Base-by-base conservation (phyloP, 169 alveolate species). In the Cryptosporidium muris region DNA sequence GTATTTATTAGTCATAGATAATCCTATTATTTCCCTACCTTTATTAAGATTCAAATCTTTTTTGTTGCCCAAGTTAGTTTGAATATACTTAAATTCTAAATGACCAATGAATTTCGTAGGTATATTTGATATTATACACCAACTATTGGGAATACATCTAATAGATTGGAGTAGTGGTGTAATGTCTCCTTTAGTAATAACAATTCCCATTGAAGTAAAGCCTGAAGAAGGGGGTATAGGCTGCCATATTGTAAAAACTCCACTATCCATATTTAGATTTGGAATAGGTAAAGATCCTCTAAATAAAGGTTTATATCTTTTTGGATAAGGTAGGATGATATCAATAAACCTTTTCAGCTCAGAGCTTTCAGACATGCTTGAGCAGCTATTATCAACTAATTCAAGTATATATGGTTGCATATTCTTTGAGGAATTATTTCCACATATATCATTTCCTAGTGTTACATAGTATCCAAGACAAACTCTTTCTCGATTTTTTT, bases 281-380 rank as follows among this genome's bases (percentile, higher is more conserved):
- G 65, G 82, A n/a, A 68, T 54, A 11, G 11, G 37, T 12, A 68
- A 58, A 0, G 82, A 68, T 9, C 82, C 82, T 42, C 42, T 68
- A 63, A 68, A 68, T 2, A 68, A 36, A 38, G 82, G 82, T 25
- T 68, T 68, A 43, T 42, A 68, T 54, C 56, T 68, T 63, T 68
- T 68, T 56, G 82, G 67, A 56, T 54, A 12, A 2, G 82, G 82
- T 25, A 68, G 56, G 5, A 38, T 66, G 7, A 68, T 54, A 40
- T 56, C 56, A 34, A 68, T 48, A 56, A 68, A 68, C 14, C 37
- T 68, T 54, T 68, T 68, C 52, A 68, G 47, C 14, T 68, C 82
- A 8, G 66, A 43, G 48, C 82, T 68, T 45, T 68, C 82, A 12
- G 82, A 68, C 65, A 68, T 68, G 38, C 82, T 56, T 68, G 82